Evolutionary conservation across 495 filamentous ascomycete species (phyloP).

Genomic region (Parathielavia hyrcaniae): DNA sequence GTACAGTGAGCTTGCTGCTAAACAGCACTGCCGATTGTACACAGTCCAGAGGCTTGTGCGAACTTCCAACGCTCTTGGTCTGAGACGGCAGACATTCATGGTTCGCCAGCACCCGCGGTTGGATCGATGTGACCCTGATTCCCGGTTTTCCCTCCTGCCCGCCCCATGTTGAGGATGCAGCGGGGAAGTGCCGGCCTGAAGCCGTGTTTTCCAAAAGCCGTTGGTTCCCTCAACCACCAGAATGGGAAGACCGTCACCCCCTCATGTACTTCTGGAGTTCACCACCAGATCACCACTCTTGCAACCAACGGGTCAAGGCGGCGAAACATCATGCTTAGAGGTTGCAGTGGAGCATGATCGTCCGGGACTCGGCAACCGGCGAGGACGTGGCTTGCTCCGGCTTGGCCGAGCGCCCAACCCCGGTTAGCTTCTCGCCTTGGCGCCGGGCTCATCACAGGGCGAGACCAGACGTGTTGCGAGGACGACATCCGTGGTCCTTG

Average conservation of each 20-base stretch:
- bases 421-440: neutral
- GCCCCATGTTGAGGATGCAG: slow-evolving; percentile 21
- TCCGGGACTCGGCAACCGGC: slow-evolving; percentile 26
- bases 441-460: neutral
- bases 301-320: slow-evolving; percentile 3
- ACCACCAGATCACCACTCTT: too few species aligned
- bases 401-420: neutral
- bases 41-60: slow-evolving; percentile 12
- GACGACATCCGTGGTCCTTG: neutral
- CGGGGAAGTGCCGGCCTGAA: slow-evolving; percentile 14
- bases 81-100: slow-evolving; percentile 16
- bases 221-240: neutral
- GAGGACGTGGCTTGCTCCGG: slow-evolving; percentile 9
- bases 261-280: too few species aligned
- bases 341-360: slow-evolving; percentile 28
- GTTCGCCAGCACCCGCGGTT: slow-evolving; percentile 32
- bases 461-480: too few species aligned
- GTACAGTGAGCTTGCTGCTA: neutral
- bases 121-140: slow-evolving; percentile 35
- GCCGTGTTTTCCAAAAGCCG: too few species aligned
- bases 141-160: slow-evolving; percentile 29
- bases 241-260: too few species aligned
- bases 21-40: too few species aligned
- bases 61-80: slow-evolving; percentile 22
- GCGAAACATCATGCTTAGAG: slow-evolving; percentile 11